Evolutionary conservation across 2,329 filamentous ascomycete genomes (phyloP), one percentile per base, ranked within the genome.

Genomic region (Cytospora leucostoma): DNA sequence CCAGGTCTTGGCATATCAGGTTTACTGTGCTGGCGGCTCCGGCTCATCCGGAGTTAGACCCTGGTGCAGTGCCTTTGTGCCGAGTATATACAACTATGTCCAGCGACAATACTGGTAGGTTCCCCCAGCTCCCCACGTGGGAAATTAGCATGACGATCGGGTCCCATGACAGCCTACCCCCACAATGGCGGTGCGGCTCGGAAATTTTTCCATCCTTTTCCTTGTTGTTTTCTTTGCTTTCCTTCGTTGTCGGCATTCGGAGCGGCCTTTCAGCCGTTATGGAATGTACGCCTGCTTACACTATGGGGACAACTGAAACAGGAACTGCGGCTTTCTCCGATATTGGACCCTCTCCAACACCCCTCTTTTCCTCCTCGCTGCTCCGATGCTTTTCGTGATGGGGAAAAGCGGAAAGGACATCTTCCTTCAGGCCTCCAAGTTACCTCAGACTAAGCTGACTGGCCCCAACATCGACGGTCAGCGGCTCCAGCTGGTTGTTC

Each of bases 271-370:
- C 13, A 50, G 58, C 7, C 58, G 32, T 35, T 33, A 3, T 49
- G 32, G 15, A 61, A 35, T n/a, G 27, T 34, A 50, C 35, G 47
- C 21, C 34, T 27, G 58, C 58, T 61, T 34, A 61, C 58, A 61
- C 51, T 33, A 40, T 52, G 40, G 40, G 34, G 19, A 17, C 51
- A 33, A 12, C 61, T 53, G 61, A 13, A 54, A 7, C 66, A 97
- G 93, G 95, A 88, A 94, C 70, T 87, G 90, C 59, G 95, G 95
- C 0, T 89, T 96, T 68, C 83, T 98, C 58, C 84, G 84, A 64
- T 99, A 99, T 78, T 99, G 95, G 95, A 96, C 88, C 0, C 67
- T 89, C 0, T 86, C 89, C 7, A 97, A 99, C 72, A 72, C 95
- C 11, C 95, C 95, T 0, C 82, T 99, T 1, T 99, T 99, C 76